A percentile compares a stretch with the other conserved stretches of the same genome.
These are phyloP conservation scores for Termitomyces sp. DNA, from an alignment of 768 basidiomycete genomes.

Conservation along the genomic window DNA sequence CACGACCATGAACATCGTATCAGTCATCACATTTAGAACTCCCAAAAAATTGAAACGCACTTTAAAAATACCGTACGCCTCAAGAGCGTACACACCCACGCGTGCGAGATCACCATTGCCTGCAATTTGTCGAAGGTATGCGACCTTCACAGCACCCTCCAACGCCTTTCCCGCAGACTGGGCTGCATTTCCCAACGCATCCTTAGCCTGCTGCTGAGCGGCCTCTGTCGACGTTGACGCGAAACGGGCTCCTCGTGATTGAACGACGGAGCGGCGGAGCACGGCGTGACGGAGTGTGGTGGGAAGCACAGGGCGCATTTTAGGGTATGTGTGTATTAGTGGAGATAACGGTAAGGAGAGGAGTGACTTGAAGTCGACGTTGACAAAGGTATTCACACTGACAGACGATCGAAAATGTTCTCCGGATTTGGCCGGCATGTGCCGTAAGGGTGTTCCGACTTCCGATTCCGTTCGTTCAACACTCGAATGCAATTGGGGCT, in stretches of 20 bases:
- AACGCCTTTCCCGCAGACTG: slow-evolving; percentile 53
- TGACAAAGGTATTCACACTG: background rate
- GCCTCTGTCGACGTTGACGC: slow-evolving; percentile 43
- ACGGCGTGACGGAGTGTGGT: slow-evolving; percentile 27
- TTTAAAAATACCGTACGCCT: slow-evolving; percentile 91
- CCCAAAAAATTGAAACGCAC: slow-evolving; percentile 27
- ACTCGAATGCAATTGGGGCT: too few species aligned
- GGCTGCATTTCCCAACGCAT: slow-evolving; percentile 56
- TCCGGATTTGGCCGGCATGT: slow-evolving; percentile 15
- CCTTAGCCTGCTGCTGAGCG: slow-evolving; percentile 70
- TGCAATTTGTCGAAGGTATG: slow-evolving; percentile 59
- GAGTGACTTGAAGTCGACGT: slow-evolving; percentile 2
- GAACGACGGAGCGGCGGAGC: slow-evolving; percentile 17
- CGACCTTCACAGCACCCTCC: slow-evolving; percentile 43
- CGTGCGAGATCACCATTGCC: slow-evolving; percentile 63
- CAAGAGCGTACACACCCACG: slow-evolving; percentile 72
- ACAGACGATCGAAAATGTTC: slow-evolving; percentile 14
- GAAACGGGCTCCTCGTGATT: slow-evolving; percentile 18
- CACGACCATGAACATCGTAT: background rate
- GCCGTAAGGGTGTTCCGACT: slow-evolving; percentile 3
- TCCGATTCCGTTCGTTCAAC: background rate
- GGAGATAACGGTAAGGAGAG: slow-evolving; percentile 3
- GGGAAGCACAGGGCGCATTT: slow-evolving; percentile 24
- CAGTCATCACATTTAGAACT: background rate
- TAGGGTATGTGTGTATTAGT: slow-evolving; percentile 4